Evolutionary conservation across 805 yeast genomes (phyloP), one percentile per base, ranked within the genome.

Genomic region (Yarrowia porcina): DNA sequence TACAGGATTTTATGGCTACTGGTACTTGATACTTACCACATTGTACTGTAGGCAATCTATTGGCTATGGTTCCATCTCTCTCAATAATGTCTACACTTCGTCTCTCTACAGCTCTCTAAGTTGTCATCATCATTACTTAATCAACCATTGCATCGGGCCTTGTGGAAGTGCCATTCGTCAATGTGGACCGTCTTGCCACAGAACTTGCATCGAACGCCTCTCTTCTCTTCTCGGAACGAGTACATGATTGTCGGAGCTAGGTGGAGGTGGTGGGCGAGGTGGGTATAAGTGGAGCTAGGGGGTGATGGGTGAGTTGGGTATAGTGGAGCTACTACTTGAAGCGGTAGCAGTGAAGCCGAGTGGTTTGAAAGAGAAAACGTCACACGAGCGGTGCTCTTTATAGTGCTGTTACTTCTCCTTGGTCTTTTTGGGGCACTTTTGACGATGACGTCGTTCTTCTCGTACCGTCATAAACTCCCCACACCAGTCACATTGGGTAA

Each of bases 401-500:
- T 30, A 8, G 8, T 18, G 25, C 25, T 10, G 50, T 45, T 35
- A 28, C 9, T 20, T 30, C 0, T 13, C 17, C 17, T 45, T 20
- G n/a, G 35, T n/a, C 27, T 33, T 32, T 33, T 49, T 32, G 56
- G 39, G 56, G 39, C 56, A 49, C 20, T 32, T 28, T 13, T 32
- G 56, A 6, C 9, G 17, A 18, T 49, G 56, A 1, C 56, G 39
- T 5, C 56, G 39, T 12, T 32, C 39, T n/a, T 49, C 56, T 13
- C 56, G 27, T 2, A 49, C 38, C 5, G 56, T 49, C 56, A 49
- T 49, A 13, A 49, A 49, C 8, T 49, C 39, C 21, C 56, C 39
- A 10, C 56, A 49, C 39, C 28, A 49, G 28, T 49, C 56, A 20
- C 56, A 49, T 7, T 21, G 35, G n/a, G 56, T 49, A 20, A 49